A percentile compares a stretch with the other conserved stretches of the same genome.
phyloP scores from a whole-genome alignment of 2,329 filamentous ascomycete genomes.

The Talaromyces sp. region DNA sequence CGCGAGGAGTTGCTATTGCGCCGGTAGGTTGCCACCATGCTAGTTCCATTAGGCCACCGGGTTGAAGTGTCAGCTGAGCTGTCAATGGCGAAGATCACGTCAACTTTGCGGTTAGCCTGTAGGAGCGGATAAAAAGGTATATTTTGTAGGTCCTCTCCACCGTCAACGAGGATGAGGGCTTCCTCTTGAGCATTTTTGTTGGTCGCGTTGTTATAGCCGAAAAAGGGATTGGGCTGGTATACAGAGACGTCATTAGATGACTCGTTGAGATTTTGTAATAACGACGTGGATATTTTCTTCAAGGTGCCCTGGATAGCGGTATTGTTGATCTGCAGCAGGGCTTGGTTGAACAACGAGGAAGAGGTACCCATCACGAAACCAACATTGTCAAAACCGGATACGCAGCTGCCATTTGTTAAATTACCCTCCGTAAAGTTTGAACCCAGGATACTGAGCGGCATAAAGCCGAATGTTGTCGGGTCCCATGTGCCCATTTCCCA shows the following conservation, averaged over 20 bases:
- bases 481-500: constrained; percentile 77
- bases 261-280: constrained; percentile 55
- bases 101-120: constrained; percentile 65
- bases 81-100: constrained; percentile 78
- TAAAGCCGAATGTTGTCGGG: constrained; percentile 66
- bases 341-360: constrained; percentile 77
- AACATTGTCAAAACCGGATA: constrained; percentile 75
- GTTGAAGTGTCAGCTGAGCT: constrained; percentile 66
- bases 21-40: constrained; percentile 68
- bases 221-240: constrained; percentile 74
- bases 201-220: constrained; percentile 54
- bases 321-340: constrained; percentile 62
- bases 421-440: constrained; percentile 64
- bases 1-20: constrained; percentile 53
- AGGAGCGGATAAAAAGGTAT: constrained; percentile 74
- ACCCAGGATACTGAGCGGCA: constrained; percentile 65
- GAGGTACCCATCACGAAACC: constrained; percentile 84
- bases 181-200: constrained; percentile 46
- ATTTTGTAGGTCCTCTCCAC: constrained; percentile 73
- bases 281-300: constrained; percentile 44
- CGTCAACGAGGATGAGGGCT: constrained; percentile 70
- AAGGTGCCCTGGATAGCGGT: constrained; percentile 48
- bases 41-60: constrained; percentile 72
- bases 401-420: constrained; percentile 56
- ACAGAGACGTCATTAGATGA: constrained; percentile 68